Conservation (phyloP, 73 alveolate species). For the Uronychia setigera region DNA sequence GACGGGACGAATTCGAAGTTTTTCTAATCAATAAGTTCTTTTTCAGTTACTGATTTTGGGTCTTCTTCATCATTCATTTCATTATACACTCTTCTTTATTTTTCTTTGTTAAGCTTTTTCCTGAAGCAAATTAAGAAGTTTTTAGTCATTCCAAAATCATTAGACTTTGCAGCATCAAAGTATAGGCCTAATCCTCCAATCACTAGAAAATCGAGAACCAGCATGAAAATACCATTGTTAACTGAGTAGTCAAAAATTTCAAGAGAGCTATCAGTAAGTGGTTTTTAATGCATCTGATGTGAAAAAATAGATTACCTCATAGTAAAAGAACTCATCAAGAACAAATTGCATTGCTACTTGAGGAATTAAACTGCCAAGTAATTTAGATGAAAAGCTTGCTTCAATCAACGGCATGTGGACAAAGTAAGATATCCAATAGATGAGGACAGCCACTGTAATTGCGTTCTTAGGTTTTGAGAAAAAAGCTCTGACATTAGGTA, state of each 20-base stretch:
- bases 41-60: conserved; percentile 11
- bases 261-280: conserved; percentile 27
- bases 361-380: conserved; percentile 64
- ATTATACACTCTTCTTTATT: background rate
- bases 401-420: conserved; percentile 43
- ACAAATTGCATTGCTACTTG: conserved; percentile 32
- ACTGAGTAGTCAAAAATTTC: conserved; percentile 55
- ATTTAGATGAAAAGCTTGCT: conserved; percentile 47
- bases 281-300: conserved; percentile 54
- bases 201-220: conserved; percentile 59
- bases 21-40: background rate
- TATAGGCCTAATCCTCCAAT: conserved; percentile 73
- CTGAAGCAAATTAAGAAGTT: conserved; percentile 73
- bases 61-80: conserved; percentile 10
- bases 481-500: conserved; percentile 38
- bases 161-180: conserved; percentile 74
- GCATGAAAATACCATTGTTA: conserved; percentile 46
- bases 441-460: conserved; percentile 55
- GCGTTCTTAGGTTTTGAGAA: conserved; percentile 72
- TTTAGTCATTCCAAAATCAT: conserved; percentile 81
- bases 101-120: conserved; percentile 6
- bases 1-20: conserved; percentile 24
- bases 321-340: conserved; percentile 50
- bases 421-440: conserved; percentile 38
- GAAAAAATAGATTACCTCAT: conserved; percentile 32